Base-by-base conservation (phyloP, 2,329 filamentous ascomycete genomes). In the Spiromastix sp. region DNA sequence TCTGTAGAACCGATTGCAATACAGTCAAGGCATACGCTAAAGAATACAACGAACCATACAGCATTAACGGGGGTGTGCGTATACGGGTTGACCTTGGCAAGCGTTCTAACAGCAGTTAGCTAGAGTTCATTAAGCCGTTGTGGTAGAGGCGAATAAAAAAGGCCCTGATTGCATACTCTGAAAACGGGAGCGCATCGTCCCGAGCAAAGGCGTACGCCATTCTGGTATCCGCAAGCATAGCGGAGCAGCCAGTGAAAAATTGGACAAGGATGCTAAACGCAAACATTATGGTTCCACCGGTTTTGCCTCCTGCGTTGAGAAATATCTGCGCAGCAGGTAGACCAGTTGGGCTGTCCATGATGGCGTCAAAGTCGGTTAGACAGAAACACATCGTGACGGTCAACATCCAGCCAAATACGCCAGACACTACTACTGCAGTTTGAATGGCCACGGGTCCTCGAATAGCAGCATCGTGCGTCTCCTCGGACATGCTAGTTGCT, bases 381-480 rank as follows among this genome's bases (percentile, higher is more conserved):
- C 74, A 78, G 56, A 78, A 78, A 48, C 72, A 76, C 48, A 79
- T 69, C 2, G 69, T 73, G n/a, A 79, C 59, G 2, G 71, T 79
- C 25, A 79, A 57, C 46, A 77, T 61, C 69, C 71, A 77, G n/a
- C 75, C 75, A 7, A 77, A 61, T 3, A 67, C 44, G 0, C 74
- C 74, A 2, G 73, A 76, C 6, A 78, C 67, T 2, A 74, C 52
- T n/a, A 77, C 71, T 2, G 74, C 73, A 22, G 62, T 63, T 40
- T 67, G 59, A 38, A 79, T 80, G 4, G 76, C 74, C 11, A 71
- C 53, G 3, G 76, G 75, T 1, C 74, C 76, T 40, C 66, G 64
- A 33, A 73, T 63, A 2, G 73, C 74, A 5, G 76, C 74, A 49
- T 79, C 70, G 43, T 77, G 73, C 0, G 72, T 78, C 56, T 80